Base-by-base conservation (phyloP, 2,329 filamentous ascomycete species). In the Stagonosporopsis cucurbitacearum region DNA sequence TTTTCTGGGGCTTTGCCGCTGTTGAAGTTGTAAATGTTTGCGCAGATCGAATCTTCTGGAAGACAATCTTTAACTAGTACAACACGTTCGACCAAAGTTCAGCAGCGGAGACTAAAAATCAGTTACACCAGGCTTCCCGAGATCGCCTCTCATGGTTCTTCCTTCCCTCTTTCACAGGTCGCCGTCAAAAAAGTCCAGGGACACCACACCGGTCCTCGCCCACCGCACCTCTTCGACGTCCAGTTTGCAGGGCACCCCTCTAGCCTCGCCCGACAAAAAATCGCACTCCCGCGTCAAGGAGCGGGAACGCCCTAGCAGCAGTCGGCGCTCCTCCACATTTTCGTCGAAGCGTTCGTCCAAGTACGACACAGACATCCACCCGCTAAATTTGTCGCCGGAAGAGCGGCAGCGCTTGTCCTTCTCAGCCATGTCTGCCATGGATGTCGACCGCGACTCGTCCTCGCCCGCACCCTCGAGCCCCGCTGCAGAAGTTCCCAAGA, bases 301-400 rank as follows among this genome's bases (percentile, higher is more conserved):
- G 46, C 67, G 70, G 51, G 66, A 67, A 55, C 64, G 64, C 59
- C 59, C 64, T 57, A 59, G 61, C 47, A 65, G 59, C 43, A 57
- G 58, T 41, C 67, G 69, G 43, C 65, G 66, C 59, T 71, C 68
- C 43, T 62, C 55, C 50, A 72, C 72, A 22, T 68, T 68, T 63
- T 72, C 70, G 49, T 70, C 66, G 58, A 70, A 67, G 64, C 73
- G 71, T 58, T 74, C 76, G 61, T 73, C 76, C 69, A 69, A 67
- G 59, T 73, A 74, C 69, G 87, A 90, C 72, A 86, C 91, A 72
- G 85, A 94, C 73, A 89, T 87, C 2, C 93, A 97, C 76, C 94
- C 94, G 35, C 84, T 97, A 48, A 97, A 97, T 71, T 86, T 96
- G 20, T 92, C 89, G 2, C 92, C 92, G 42, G 92, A 96, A 80